Conservation (phyloP, 345 rosid genomes). For the Cardamine occulta region DNA sequence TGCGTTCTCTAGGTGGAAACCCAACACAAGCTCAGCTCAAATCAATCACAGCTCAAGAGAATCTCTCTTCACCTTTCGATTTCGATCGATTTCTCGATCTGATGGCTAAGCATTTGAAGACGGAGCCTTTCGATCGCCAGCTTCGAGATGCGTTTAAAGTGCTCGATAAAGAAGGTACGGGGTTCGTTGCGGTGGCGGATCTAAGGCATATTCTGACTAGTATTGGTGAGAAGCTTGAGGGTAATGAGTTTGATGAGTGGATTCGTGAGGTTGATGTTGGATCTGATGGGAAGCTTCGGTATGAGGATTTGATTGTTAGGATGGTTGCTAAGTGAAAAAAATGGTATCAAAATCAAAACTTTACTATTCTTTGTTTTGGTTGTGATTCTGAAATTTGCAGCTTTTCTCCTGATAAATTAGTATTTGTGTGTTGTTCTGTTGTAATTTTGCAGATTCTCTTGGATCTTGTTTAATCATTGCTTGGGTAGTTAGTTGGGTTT, state of each 20-base stretch:
- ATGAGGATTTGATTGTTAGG: constrained; percentile 88
- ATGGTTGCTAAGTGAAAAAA: constrained; percentile 82
- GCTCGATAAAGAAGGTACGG: constrained; percentile 78
- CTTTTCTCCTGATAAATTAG: too few species aligned
- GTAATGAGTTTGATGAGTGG: constrained; percentile 92
- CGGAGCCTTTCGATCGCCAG: constrained; percentile 94
- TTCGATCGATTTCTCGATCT: constrained; percentile 82
- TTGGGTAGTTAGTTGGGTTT: too few species aligned
- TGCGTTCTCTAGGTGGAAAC: constrained; percentile 94
- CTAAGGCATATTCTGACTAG: constrained; percentile 87
- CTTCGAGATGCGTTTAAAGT: constrained; percentile 92
- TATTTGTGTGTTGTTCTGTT: too few species aligned
- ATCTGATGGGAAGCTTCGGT: constrained; percentile 82
- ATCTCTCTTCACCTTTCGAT: constrained; percentile 74
- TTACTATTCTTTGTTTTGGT: background rate
- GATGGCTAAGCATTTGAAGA: constrained; percentile 83
- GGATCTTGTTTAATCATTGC: too few species aligned
- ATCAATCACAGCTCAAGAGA: constrained; percentile 64
- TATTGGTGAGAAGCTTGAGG: constrained; percentile 86
- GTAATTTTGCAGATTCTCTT: background rate
- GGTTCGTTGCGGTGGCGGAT: constrained; percentile 82
- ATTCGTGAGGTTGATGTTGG: constrained; percentile 84
- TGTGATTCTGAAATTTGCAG: too few species aligned
- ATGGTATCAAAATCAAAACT: too few species aligned
- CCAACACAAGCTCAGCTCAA: constrained; percentile 87